Conservation (phyloP, 2,329 filamentous ascomycete species). For the Emergomyces africanus region DNA sequence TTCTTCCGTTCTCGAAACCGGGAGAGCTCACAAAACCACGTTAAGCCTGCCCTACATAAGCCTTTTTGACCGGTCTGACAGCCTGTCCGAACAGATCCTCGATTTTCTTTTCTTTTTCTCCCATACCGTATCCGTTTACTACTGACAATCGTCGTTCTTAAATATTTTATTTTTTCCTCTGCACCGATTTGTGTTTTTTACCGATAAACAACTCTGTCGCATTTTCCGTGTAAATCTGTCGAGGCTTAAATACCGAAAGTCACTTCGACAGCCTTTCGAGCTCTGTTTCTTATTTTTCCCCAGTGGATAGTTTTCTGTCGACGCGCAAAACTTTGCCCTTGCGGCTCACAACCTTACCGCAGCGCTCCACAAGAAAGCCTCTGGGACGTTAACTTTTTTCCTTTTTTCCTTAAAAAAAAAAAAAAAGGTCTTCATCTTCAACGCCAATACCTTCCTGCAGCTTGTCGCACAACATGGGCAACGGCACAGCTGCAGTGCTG, state of each 20-base stretch:
- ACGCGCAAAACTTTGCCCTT: constrained; percentile 9
- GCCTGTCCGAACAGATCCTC: background rate
- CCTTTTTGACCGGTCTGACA: background rate
- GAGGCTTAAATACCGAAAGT: constrained; percentile 7
- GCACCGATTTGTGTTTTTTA: background rate
- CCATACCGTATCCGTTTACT: constrained; percentile 3
- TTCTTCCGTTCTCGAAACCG: background rate
- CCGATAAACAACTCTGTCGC: constrained; percentile 6
- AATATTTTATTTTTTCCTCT: constrained; percentile 6
- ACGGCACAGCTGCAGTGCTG: constrained; percentile 37
- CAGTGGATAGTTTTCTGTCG: constrained; percentile 1
- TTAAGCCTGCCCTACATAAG: background rate
- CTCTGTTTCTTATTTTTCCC: constrained; percentile 1
- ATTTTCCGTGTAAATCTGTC: constrained; percentile 5
- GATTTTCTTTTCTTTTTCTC: constrained; percentile 5
- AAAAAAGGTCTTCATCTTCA: constrained; percentile 10
- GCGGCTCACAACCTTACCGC: constrained; percentile 5
- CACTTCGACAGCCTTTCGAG: constrained; percentile 12
- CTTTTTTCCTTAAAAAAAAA: constrained; percentile 8
- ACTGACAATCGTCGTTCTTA: constrained; percentile 1
- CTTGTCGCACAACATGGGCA: constrained; percentile 25
- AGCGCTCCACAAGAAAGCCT: background rate
- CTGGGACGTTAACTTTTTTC: constrained; percentile 11
- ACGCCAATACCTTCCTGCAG: constrained; percentile 11
- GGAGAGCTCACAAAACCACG: background rate